Percentiles rank a stretch among this genome's conserved stretches.
phyloP scores from a whole-genome alignment of 1,139 yeast genomes.

The Debaryomyces sp. region DNA sequence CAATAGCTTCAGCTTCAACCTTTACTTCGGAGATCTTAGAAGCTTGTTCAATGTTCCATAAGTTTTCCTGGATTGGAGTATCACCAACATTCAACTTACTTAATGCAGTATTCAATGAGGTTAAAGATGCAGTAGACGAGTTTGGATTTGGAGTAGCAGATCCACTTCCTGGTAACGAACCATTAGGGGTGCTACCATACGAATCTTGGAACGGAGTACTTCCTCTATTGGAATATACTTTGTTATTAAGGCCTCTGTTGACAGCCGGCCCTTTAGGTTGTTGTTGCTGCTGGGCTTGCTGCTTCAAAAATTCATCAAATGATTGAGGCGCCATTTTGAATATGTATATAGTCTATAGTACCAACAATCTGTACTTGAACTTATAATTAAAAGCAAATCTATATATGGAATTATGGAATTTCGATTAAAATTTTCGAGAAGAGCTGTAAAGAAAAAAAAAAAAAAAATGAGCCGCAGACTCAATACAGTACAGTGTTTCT shows the following conservation, averaged over 20 bases:
- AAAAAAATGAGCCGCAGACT: conserved; percentile 7
- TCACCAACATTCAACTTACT: conserved; percentile 57
- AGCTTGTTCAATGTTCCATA: conserved; percentile 59
- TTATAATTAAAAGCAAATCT: background rate
- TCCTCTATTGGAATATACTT: background rate
- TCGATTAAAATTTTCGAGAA: conserved; percentile 8
- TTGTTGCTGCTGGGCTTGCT: conserved; percentile 22
- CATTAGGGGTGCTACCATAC: conserved; percentile 29
- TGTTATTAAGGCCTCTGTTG: conserved; percentile 1
- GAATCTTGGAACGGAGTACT: conserved; percentile 11
- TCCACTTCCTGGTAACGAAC: conserved; percentile 46
- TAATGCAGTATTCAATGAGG: conserved; percentile 71
- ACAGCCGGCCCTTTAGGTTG: conserved; percentile 10
- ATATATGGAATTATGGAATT: background rate
- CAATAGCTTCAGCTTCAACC: conserved; percentile 59
- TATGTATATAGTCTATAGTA: background rate
- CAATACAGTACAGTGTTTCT: background rate
- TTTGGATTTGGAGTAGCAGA: conserved; percentile 40
- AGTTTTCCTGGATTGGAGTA: conserved; percentile 68
- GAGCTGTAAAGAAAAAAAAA: background rate
- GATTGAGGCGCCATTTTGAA: conserved; percentile 18
- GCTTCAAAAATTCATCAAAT: conserved; percentile 38
- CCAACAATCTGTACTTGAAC: background rate
- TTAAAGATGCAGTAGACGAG: conserved; percentile 67
- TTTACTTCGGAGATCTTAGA: conserved; percentile 66